These are phyloP conservation scores for Toxicodendron radicans DNA, from an alignment of 345 rosid species.

Conservation along the genomic window DNA sequence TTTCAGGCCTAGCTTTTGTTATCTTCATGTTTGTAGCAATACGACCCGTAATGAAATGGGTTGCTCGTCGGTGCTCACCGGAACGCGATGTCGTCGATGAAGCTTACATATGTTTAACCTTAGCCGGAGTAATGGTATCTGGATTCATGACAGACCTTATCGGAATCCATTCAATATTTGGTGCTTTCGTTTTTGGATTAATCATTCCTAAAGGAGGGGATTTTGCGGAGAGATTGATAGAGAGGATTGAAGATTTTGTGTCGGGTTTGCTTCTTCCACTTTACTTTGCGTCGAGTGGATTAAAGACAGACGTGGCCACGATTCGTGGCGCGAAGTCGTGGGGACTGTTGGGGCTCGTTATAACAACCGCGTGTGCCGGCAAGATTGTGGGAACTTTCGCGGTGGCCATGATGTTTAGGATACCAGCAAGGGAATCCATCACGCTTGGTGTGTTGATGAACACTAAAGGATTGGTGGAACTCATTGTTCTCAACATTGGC, in stretches of 20 bases:
- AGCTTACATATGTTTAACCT: conserved; percentile 66
- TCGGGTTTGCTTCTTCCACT: conserved; percentile 79
- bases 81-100: conserved; percentile 59
- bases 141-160: conserved; percentile 72
- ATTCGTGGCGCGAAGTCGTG: conserved; percentile 61
- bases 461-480: conserved; percentile 90
- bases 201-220: conserved; percentile 82
- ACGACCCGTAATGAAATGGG: conserved; percentile 78
- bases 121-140: conserved; percentile 73
- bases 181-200: conserved; percentile 79
- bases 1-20: conserved; percentile 67
- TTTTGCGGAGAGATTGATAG: conserved; percentile 68
- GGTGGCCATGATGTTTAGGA: conserved; percentile 62
- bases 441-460: conserved; percentile 85
- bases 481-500: conserved; percentile 93
- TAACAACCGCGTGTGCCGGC: conserved; percentile 70
- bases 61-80: conserved; percentile 54
- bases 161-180: conserved; percentile 85
- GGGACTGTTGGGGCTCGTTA: conserved; percentile 70
- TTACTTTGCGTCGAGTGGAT: conserved; percentile 88
- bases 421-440: conserved; percentile 74
- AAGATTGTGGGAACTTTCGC: conserved; percentile 73
- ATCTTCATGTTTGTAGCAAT: conserved; percentile 54
- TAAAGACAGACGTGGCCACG: conserved; percentile 68
- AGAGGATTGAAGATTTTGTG: conserved; percentile 84